phyloP scores from a whole-genome alignment of 768 basidiomycete species.

The Mycena crocata region DNA sequence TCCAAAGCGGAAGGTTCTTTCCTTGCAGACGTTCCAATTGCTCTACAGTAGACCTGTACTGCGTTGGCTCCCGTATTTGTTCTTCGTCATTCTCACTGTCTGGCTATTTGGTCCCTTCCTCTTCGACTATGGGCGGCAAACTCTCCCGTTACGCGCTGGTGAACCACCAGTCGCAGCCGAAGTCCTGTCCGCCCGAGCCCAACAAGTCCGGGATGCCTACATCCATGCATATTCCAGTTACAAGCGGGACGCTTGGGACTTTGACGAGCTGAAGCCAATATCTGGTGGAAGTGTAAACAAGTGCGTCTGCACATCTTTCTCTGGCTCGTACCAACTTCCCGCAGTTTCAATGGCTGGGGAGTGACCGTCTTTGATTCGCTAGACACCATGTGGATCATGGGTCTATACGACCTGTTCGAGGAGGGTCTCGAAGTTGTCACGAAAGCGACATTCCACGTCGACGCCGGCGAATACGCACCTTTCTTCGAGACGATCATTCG shows the following conservation, averaged over 20 bases:
- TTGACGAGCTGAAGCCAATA: conserved; percentile 64
- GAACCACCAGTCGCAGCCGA: neutral
- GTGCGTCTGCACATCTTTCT: conserved; percentile 47
- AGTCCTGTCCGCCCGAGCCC: conserved; percentile 22
- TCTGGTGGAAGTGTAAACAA: conserved; percentile 59
- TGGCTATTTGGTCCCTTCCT: conserved; percentile 31
- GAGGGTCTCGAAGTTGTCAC: conserved; percentile 64
- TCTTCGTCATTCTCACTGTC: conserved; percentile 18
- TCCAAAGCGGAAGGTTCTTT: conserved; percentile 19
- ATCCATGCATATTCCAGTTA: conserved; percentile 69
- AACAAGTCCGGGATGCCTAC: conserved; percentile 61
- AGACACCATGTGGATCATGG: conserved; percentile 87
- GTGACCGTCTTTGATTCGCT: conserved; percentile 81
- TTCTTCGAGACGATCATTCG: conserved; percentile 89
- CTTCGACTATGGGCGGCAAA: conserved; percentile 2
- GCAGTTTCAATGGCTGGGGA: conserved; percentile 66
- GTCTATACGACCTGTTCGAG: conserved; percentile 74
- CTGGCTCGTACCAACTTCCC: neutral
- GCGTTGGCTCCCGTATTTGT: conserved; percentile 28
- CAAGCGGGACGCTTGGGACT: conserved; percentile 57
- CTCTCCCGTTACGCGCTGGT: conserved; percentile 8
- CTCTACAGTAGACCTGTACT: conserved; percentile 29
- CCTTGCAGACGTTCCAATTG: conserved; percentile 20
- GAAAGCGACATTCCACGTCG: conserved; percentile 56
- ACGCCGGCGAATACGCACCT: conserved; percentile 50